Base-by-base conservation (phyloP, 1,284 basidiomycete genomes). In the Malassezia cuniculi region DNA sequence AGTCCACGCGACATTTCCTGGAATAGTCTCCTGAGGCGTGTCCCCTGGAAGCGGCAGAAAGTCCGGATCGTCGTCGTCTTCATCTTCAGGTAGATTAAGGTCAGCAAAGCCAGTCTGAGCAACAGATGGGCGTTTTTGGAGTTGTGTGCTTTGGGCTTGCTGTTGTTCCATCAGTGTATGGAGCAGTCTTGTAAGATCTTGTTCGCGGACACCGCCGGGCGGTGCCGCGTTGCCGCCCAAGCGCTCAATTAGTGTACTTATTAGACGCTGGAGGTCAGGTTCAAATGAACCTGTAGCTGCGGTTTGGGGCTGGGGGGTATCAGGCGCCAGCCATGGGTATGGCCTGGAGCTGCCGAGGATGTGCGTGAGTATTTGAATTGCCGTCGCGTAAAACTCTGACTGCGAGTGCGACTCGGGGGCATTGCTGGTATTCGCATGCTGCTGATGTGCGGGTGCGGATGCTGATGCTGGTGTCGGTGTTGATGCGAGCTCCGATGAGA, bases 361-460 rank as follows among this genome's bases (percentile, higher is more conserved):
- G 26, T 56, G 54, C 7, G 56, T 58, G 30, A 58, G 50, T 41
- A 58, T 52, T 39, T 58, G 56, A 27, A 58, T 58, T 36, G 54
- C 53, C 17, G 50, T 50, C 21, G 49, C 39, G 32, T 58, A 58
- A 36, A 58, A 56, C 28, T 56, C 54, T 1, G 45, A 34, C 31
- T 55, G 49, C 9, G n/a, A n/a, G n/a, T n/a, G n/a, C n/a, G n/a
- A n/a, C n/a, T n/a, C n/a, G n/a, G n/a, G n/a, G n/a, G n/a, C n/a
- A n/a, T n/a, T n/a, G n/a, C n/a, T n/a, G n/a, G n/a, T n/a, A n/a
- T n/a, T n/a, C n/a, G n/a, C n/a, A n/a, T n/a, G n/a, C n/a, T n/a
- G n/a, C n/a, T n/a, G n/a, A n/a, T n/a, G n/a, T n/a, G n/a, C n/a
- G n/a, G n/a, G n/a, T n/a, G n/a, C n/a, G n/a, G n/a, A n/a, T n/a